Evolutionary conservation across 768 basidiomycete genomes (phyloP), one percentile per base, ranked within the genome.

Genomic region (Erythrobasidium yunnanense): DNA sequence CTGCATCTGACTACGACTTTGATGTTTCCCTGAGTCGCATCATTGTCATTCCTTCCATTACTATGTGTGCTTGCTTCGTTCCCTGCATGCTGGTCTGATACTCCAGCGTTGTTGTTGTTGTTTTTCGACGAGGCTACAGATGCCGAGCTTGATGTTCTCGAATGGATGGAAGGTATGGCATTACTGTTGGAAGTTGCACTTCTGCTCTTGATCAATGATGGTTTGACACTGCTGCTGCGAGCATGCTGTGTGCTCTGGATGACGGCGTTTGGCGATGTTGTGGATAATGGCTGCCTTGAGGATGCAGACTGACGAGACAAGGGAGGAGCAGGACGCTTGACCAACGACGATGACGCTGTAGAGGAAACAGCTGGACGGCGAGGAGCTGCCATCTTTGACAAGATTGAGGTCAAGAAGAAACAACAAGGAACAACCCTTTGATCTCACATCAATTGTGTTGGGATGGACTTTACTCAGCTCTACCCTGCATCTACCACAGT

Each of bases 1-100:
- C 93, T 81, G 75, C 88, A 93, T 18, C 93, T 84, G 50, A 97
- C 83, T 8, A 90, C 88, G 18, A 99, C 93, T 75, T 90, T 87
- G 13, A 99, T 97, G 73, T 95, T 89, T n/a, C 68, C 57, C 20
- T 49, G 49, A 34, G 47, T 25, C 6, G 47, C 20, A 4, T 63
- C 60, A 11, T 25, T 49, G 27, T 38, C 60, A 25, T 51, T 49
- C 17, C 29, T 35, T 38, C 18, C 50, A 18, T 18, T 32, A 30
- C 47, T 49, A 23, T 51, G 13, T 8, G 25, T 13, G 23, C 23
- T 51, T 8, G 49, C 13, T 8, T 51, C 23, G 22, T 25, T 51
- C 13, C 49, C 49, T 8, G 8, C 49, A 25, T 25, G 8, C 17
- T 11, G 23, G 49, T 25, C 22, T 51, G 38, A 42, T n/a, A 42